These are phyloP conservation scores for Primulina huaijiensis DNA, from an alignment of 257 asterid species.

Conservation along the genomic window DNA sequence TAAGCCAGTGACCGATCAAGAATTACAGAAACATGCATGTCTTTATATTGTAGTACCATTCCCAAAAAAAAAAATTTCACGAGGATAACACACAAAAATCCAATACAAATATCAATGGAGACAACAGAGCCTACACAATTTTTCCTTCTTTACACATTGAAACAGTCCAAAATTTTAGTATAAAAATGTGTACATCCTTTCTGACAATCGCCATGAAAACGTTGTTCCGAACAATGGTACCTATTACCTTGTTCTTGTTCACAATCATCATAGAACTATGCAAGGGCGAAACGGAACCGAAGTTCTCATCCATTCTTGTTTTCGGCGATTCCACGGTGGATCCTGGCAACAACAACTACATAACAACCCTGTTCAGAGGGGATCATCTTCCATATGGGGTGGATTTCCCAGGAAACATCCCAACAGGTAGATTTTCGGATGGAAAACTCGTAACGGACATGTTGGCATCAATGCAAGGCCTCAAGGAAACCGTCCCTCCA, in stretches of 20 bases:
- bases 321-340: constrained; percentile 77
- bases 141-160: background rate
- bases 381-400: constrained; percentile 60
- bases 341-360: constrained; percentile 74
- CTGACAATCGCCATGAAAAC: background rate
- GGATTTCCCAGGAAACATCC: constrained; percentile 41
- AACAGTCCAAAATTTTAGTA: background rate
- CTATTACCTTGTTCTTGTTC: background rate
- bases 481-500: constrained; percentile 59
- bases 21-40: no score
- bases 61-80: background rate
- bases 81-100: background rate
- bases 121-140: background rate
- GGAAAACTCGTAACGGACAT: constrained; percentile 75
- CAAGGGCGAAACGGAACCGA: constrained; percentile 25
- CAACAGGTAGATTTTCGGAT: constrained; percentile 70
- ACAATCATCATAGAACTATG: constrained; percentile 17
- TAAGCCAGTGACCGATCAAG: no score
- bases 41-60: no score
- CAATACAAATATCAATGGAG: background rate
- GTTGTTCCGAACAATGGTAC: background rate
- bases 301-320: constrained; percentile 51
- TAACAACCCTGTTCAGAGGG: constrained; percentile 36
- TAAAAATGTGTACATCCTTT: background rate
- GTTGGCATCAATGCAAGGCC: constrained; percentile 52